phyloP scores from a whole-genome alignment of 2,329 filamentous ascomycete species.

The Beauveria rudraprayagi region DNA sequence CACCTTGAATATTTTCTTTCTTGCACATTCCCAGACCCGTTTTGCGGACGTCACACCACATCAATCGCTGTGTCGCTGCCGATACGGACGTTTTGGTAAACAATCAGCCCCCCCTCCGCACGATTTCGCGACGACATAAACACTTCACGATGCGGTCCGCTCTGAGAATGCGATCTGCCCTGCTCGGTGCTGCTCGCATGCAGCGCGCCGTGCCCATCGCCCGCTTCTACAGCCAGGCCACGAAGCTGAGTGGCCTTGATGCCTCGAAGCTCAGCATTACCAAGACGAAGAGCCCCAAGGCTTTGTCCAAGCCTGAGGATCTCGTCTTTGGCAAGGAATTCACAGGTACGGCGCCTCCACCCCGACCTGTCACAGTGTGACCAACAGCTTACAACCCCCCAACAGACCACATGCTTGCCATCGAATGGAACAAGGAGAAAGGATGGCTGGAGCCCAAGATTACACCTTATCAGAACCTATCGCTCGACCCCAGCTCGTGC shows the following conservation, averaged over 20 bases:
- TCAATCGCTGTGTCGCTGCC: background rate
- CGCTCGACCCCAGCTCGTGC: constrained; percentile 89
- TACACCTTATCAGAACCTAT: constrained; percentile 92
- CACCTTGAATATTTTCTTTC: constrained; percentile 1
- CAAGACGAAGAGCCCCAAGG: constrained; percentile 68
- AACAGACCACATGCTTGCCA: constrained; percentile 88
- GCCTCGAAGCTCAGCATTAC: constrained; percentile 66
- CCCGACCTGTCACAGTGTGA: background rate
- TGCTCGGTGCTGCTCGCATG: constrained; percentile 27
- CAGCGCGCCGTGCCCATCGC: constrained; percentile 27
- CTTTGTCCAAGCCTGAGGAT: constrained; percentile 64
- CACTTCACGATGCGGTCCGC: constrained; percentile 10
- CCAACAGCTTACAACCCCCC: background rate
- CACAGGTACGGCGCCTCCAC: constrained; percentile 53
- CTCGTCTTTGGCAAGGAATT: constrained; percentile 87
- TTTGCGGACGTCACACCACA: background rate
- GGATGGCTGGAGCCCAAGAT: constrained; percentile 83
- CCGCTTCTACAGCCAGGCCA: constrained; percentile 41
- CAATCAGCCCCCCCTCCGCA: background rate
- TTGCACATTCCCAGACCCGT: background rate
- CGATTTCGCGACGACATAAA: background rate
- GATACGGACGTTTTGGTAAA: background rate
- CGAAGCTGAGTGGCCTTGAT: constrained; percentile 62
- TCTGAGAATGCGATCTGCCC: constrained; percentile 24
- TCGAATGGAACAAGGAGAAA: constrained; percentile 81